These are phyloP conservation scores for Neurospora discreta DNA, from an alignment of 495 filamentous ascomycete species.

Conservation along the genomic window DNA sequence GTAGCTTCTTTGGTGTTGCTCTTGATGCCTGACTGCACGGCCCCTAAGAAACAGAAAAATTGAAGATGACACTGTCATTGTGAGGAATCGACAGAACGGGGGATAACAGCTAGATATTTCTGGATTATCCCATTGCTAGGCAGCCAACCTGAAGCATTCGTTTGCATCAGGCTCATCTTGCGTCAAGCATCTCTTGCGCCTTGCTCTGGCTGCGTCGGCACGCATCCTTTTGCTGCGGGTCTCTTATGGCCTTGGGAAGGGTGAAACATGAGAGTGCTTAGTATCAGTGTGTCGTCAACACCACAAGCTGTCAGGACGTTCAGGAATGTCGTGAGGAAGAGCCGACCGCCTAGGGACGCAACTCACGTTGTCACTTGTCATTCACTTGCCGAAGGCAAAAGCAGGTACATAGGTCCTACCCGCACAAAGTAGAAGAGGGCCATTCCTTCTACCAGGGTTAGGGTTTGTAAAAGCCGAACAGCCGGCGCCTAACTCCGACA, in stretches of 20 bases:
- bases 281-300: background rate
- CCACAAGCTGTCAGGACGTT: too few species aligned
- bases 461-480: slow-evolving; percentile 3
- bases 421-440: background rate
- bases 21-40: background rate
- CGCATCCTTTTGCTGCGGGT: background rate
- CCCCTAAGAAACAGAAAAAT: background rate
- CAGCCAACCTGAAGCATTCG: background rate
- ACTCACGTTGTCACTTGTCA: background rate
- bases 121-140: background rate
- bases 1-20: background rate
- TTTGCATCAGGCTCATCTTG: background rate
- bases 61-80: background rate
- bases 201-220: background rate
- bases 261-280: background rate
- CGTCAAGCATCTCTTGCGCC: background rate
- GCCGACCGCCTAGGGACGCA: background rate
- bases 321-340: background rate
- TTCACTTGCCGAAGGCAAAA: background rate
- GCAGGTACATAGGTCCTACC: background rate
- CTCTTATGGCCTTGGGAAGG: background rate
- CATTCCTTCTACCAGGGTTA: slow-evolving; percentile 6
- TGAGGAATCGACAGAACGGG: background rate
- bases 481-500: background rate
- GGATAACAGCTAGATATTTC: background rate